Base-by-base conservation (phyloP, 306 rosid species). In the Prunus davidiana region DNA sequence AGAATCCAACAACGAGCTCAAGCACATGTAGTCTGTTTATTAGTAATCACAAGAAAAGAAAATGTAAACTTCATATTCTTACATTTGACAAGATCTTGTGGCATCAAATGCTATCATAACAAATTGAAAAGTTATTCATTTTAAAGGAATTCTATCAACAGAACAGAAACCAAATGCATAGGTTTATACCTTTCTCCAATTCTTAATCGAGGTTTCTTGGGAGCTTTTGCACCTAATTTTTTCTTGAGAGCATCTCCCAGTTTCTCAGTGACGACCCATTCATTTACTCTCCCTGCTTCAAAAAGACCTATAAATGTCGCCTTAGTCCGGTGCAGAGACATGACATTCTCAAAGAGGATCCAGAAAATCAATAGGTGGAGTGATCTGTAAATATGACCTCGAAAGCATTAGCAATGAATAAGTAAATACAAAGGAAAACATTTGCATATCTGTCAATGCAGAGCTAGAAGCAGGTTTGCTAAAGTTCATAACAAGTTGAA, bases 191-290 rank as follows among this genome's bases (percentile, higher is more conserved):
- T 87, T 82, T 84, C 96, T 20, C 87, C 86, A 25, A 90, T 54
- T 75, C 80, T 77, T n/a, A 83, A 51, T 6, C 82, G 88, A 67
- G 85, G 90, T 58, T 86, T 92, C 79, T 28, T 86, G 34, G 82
- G 81, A 47, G 93, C 77, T 83, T 91, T 92, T 67, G 80, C 76
- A n/a, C 85, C 85, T 30, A 76, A 69, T 84, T 86, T 90, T 77
- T 82, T 81, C 84, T 92, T 90, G 52, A 92, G 93, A 46, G 93
- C 92, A 80, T 92, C 97, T 58, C 98, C 98, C 67, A 92, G 73
- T 92, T 94, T 94, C 88, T 90, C 96, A 2, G 97, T 94, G 78
- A 94, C 97, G 12, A 94, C 93, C 97, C 97, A 94, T 80, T 94
- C 96, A 78, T 92, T 92, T 41, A 86, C 96, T 74, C 91, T 86